phyloP scores from a whole-genome alignment of 805 yeast species.

The Komagataella pseudopastoris region DNA sequence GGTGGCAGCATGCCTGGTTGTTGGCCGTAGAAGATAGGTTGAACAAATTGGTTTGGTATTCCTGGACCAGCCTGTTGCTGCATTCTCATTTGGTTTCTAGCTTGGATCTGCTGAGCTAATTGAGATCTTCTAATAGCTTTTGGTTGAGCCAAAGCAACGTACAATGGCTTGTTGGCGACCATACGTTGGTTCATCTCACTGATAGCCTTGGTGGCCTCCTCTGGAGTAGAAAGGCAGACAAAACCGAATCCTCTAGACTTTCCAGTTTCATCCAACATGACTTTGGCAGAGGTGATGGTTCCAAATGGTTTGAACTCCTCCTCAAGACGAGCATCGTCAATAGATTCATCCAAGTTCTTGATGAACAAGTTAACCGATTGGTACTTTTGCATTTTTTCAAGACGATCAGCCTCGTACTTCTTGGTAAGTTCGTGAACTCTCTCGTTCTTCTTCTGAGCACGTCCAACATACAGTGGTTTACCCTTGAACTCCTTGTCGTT shows the following conservation, averaged over 20 bases:
- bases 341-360: constrained; percentile 89
- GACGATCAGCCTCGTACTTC: constrained; percentile 84
- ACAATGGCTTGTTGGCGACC: constrained; percentile 90
- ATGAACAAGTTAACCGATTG: constrained; percentile 96
- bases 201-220: constrained; percentile 97
- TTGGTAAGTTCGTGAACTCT: constrained; percentile 91
- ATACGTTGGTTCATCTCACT: constrained; percentile 97
- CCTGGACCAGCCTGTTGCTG: constrained; percentile 92
- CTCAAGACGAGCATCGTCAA: constrained; percentile 82
- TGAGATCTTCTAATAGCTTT: constrained; percentile 96
- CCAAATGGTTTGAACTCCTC: constrained; percentile 93
- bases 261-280: constrained; percentile 89
- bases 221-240: constrained; percentile 95
- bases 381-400: constrained; percentile 85
- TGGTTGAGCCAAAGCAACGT: constrained; percentile 98
- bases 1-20: constrained; percentile 72
- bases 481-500: constrained; percentile 80
- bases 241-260: constrained; percentile 98
- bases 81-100: constrained; percentile 95
- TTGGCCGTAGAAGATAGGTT: constrained; percentile 78
- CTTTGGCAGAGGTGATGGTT: constrained; percentile 88
- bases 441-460: constrained; percentile 98
- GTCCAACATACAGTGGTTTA: constrained; percentile 84
- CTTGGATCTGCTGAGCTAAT: constrained; percentile 94
- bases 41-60: constrained; percentile 76